Evolutionary conservation across 441 rosid genomes (phyloP).

Genomic region (Capsella rubella): DNA sequence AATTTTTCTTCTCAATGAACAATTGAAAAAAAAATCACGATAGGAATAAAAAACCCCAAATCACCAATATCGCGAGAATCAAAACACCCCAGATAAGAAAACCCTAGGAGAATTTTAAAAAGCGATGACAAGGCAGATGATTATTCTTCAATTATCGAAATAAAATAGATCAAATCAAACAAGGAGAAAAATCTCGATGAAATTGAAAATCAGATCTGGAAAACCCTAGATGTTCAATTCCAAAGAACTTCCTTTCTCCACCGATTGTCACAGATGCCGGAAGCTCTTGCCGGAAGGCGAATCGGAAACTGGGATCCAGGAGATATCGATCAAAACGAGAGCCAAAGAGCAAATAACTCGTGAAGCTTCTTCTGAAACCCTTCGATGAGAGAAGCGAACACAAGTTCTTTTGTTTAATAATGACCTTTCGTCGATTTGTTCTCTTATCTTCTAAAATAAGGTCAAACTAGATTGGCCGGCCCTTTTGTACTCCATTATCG

Average conservation of each 20-base stretch:
- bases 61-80: constrained; percentile 16
- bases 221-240: constrained; percentile 49
- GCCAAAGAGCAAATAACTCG: constrained; percentile 3
- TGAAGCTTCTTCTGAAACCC: constrained; percentile 27
- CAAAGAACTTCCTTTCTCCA: constrained; percentile 40
- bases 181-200: constrained; percentile 31
- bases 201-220: constrained; percentile 38
- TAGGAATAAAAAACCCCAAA: not conserved
- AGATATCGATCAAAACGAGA: constrained; percentile 19
- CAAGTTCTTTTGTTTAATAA: not conserved
- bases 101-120: constrained; percentile 23
- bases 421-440: constrained; percentile 14
- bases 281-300: constrained; percentile 56
- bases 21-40: constrained; percentile 28
- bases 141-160: constrained; percentile 18
- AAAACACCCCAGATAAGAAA: not conserved
- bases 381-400: constrained; percentile 5
- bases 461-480: constrained; percentile 14
- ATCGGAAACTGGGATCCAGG: constrained; percentile 4
- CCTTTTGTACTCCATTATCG: not conserved
- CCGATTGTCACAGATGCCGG: constrained; percentile 42
- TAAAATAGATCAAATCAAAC: constrained; percentile 22
- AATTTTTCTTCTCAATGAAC: constrained; percentile 58
- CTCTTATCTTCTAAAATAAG: constrained; percentile 28
- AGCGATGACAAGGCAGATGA: constrained; percentile 2